A percentile compares a stretch with the other conserved stretches of the same genome.
Conservation (phyloP, 179 eudicot species). For the Heliamphora pulchella region DNA sequence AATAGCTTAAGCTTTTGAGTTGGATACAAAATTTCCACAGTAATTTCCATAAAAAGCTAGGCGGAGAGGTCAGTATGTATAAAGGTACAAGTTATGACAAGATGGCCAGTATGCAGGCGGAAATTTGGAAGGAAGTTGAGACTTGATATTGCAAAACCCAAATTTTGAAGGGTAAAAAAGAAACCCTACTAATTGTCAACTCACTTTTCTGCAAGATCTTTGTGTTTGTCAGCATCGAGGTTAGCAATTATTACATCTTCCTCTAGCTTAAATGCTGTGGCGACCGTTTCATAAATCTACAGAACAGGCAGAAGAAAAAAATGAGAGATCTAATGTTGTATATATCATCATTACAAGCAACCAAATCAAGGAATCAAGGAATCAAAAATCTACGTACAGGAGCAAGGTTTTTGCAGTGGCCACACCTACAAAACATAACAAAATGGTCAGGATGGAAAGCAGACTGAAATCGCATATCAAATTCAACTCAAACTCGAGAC, state of each 20-base stretch:
- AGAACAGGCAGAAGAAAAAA: constrained; percentile 18
- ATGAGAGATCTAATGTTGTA: neutral
- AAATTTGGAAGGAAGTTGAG: neutral
- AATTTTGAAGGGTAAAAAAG: neutral
- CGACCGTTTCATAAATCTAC: constrained; percentile 83
- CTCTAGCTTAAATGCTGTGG: constrained; percentile 69
- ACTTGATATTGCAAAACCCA: neutral
- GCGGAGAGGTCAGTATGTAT: too few relatives aligned
- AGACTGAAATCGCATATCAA: neutral
- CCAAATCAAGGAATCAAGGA: neutral
- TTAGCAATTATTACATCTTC: constrained; percentile 82
- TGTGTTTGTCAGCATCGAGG: constrained; percentile 85
- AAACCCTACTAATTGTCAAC: too few relatives aligned
- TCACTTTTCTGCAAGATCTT: constrained; percentile 76
- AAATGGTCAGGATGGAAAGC: constrained; percentile 12
- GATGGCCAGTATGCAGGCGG: neutral
- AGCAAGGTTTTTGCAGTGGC: constrained; percentile 95
- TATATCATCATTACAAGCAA: neutral
- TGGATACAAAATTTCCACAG: too few relatives aligned
- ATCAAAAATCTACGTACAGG: constrained; percentile 53
- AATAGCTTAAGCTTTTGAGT: too few relatives aligned
- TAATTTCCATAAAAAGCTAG: too few relatives aligned
- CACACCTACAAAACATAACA: constrained; percentile 62
- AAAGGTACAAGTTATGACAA: too few relatives aligned
- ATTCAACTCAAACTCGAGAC: neutral